Base-by-base conservation (phyloP, 2,329 filamentous ascomycete species). In the Lomentospora prolificans region DNA sequence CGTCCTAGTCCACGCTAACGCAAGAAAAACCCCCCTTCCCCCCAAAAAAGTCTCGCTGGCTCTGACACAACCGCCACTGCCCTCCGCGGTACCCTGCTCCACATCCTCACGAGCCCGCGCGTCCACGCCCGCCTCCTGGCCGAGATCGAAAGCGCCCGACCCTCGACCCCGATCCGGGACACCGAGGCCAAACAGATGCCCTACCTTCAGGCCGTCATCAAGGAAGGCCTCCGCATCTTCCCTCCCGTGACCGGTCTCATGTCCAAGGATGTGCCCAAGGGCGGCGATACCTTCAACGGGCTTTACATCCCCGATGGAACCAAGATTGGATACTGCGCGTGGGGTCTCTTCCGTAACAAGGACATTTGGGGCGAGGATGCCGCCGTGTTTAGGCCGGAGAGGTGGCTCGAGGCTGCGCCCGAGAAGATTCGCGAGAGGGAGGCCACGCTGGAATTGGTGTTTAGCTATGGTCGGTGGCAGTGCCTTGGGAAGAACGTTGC, bases 61-160 rank as follows among this genome's bases (percentile, higher is more conserved):
- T 78, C 78, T 0, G 80, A 84, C 58, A 82, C 78, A 3, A 80
- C 79, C 0, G 78, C 81, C 0, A 79, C 77, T 0, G 73, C 73
- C 2, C 72, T 84, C 8, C 74, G 80, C 2, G 69, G 74, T 36
- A 79, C 74, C 1, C 59, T 83, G 55, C 70, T 82, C 22, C 72
- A 78, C 62, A 63, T 83, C 56, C 72, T 76, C 22, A 77, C 73
- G n/a, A 75, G 72, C 24, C 75, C 76, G 0, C 68, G 67, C 1
- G 72, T 79, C 0, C 71, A 75, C 57, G 56, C 60, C 3, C 74
- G 70, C 66, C 66, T 84, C 0, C 72, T 73, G 4, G 63, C 62
- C 0, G 77, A 80, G 60, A 70, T 76, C 19, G 61, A 61, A 0
- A 67, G 71, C 19, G 27, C 5, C 58, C 61, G 36, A 2, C 56